Conservation (phyloP, 2,329 filamentous ascomycete genomes). For the Cladosporium sp. region DNA sequence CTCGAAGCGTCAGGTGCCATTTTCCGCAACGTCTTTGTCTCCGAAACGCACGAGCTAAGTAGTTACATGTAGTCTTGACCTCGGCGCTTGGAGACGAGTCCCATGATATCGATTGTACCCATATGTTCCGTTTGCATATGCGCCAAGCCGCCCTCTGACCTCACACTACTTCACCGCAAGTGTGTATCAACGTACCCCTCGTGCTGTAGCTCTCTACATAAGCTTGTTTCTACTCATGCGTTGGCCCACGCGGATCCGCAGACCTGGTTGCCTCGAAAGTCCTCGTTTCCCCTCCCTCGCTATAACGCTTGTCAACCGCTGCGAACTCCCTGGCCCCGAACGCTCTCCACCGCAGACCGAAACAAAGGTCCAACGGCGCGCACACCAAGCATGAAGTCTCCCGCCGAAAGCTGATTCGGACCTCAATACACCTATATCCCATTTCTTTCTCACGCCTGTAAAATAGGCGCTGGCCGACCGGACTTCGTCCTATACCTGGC, state of each 20-base stretch:
- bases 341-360: neutral
- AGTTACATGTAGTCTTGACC: neutral
- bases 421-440: neutral
- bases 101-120: neutral
- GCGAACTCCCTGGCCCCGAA: too few relatives aligned
- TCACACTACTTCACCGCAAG: slow-evolving; percentile 4
- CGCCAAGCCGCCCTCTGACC: slow-evolving; percentile 11
- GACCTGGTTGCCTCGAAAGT: neutral
- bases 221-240: neutral
- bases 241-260: slow-evolving; percentile 5
- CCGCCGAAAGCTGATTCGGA: slow-evolving; percentile 11
- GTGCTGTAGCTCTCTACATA: neutral
- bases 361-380: neutral
- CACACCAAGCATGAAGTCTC: slow-evolving; percentile 9
- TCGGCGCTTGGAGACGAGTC: neutral
- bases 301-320: neutral
- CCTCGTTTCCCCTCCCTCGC: neutral
- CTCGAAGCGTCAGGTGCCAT: too few relatives aligned
- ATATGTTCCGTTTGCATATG: neutral
- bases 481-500: neutral
- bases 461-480: neutral
- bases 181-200: neutral
- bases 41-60: too few relatives aligned
- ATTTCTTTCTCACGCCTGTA: too few relatives aligned
- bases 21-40: too few relatives aligned